Evolutionary conservation across 495 filamentous ascomycete genomes (phyloP), one percentile per base, ranked within the genome.

Genomic region (Cairneyella variabilis): DNA sequence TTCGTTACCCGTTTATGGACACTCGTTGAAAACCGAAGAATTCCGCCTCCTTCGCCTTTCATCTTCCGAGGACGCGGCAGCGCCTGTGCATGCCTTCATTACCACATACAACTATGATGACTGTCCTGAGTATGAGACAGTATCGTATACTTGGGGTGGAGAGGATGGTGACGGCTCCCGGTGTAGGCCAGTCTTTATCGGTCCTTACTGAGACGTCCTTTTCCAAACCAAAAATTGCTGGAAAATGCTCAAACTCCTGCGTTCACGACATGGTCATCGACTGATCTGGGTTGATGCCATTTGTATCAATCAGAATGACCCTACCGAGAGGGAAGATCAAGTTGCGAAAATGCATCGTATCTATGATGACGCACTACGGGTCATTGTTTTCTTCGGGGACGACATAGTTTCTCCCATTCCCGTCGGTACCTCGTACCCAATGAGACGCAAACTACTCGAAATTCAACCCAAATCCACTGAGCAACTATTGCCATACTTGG

Each of bases 201-300:
- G 66, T 11, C 36, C 53, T 3, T 59, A 58, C 41, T 66, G 60
- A 53, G 65, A 69, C 28, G 50, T 67, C 1, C 45, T 66, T 6
- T 48, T 65, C 7, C 60, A 64, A 38, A 67, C 66, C 1, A 54
- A 54, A 18, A 69, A 69, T 46, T 67, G 66, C 53, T 63, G 51
- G 55, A 38, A 53, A 3, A 60, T 69, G 64, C 53, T 69, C 38
- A 49, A 32, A 14, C 61, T 42, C 26, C 23, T 65, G 8, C 51
- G 60, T 5, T 62, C 64, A 2, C 37, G 34, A 30, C 43, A 56
- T 38, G 64, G 48, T 14, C 10, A 22, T 40, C 48, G 48, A 16
- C 22, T 51, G 38, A 16, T 51, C 9, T 51, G n/a, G n/a, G n/a
- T n/a, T n/a, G 63, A 66, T 44, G 63, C 63, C 11, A 3, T 66